Evolutionary conservation across 2,329 filamentous ascomycete genomes (phyloP).

Genomic region (Botryosphaeria agaves): DNA sequence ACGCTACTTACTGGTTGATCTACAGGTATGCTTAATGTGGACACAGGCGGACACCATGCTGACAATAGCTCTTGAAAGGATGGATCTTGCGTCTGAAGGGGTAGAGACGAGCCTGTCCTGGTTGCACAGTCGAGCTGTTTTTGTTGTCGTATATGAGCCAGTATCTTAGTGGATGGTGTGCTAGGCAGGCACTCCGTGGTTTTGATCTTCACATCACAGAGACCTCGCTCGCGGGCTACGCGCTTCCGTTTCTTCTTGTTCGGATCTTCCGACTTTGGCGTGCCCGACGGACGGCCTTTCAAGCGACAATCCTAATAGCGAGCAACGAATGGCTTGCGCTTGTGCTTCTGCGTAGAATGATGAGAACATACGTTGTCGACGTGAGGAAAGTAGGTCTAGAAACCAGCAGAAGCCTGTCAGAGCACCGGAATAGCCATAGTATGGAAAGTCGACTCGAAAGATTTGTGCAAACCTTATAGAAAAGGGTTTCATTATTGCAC

Average conservation of each 20-base stretch:
- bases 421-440: too few species aligned
- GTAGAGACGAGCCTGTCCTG: background rate
- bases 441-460: too few species aligned
- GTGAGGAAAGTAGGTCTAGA: slow-evolving; percentile 67
- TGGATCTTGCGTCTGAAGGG: background rate
- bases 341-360: slow-evolving; percentile 64
- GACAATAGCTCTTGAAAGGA: background rate
- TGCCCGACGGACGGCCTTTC: slow-evolving; percentile 63
- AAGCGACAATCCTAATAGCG: slow-evolving; percentile 76
- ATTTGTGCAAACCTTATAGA: too few species aligned
- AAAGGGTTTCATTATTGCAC: too few species aligned
- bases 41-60: too few species aligned
- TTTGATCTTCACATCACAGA: slow-evolving; percentile 80
- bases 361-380: slow-evolving; percentile 76
- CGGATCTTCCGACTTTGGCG: slow-evolving; percentile 62
- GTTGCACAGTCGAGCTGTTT: background rate
- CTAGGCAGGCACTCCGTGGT: slow-evolving; percentile 63
- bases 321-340: slow-evolving; percentile 65
- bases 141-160: background rate
- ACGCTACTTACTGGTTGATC: background rate
- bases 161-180: slow-evolving; percentile 3
- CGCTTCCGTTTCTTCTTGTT: slow-evolving; percentile 71
- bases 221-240: slow-evolving; percentile 53
- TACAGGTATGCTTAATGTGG: background rate
- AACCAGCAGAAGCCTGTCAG: slow-evolving; percentile 33